Evolutionary conservation across 148 eudicot species (phyloP), one percentile per base, ranked within the genome.

Genomic region (Diospyros kaki): DNA sequence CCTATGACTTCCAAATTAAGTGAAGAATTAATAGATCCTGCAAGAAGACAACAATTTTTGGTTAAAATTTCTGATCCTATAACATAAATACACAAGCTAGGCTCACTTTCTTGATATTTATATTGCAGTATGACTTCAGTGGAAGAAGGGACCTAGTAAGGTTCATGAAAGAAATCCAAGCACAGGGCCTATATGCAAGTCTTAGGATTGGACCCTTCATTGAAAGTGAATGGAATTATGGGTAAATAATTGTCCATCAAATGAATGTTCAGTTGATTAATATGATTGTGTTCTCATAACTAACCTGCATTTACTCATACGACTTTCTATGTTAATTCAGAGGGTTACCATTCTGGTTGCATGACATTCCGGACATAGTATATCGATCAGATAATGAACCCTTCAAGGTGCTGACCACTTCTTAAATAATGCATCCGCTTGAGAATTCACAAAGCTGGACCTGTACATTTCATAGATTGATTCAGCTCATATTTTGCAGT

Each of bases 121-220:
- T 43, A 42, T 78, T 74, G 73, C 85, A 91, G 93, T 91, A 83
- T 80, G 88, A 91, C 78, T 91, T 91, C 71, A 87, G 78, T 38
- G 93, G 93, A 81, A 83, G 91, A 62, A 43, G 71, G 4, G 91
- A 91, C 54, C 63, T 89, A 71, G 84, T 91, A 68, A 52, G 80
- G n/a, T 89, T 91, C 74, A 81, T 91, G 46, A 91, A 87, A 77
- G 76, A 83, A 80, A 73, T 91, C 66, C 89, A 89, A 76, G 82
- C 86, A 61, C 88, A 89, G 71, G 93, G 89, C 28, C 78, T 91
- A 2, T 89, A 89, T 38, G 93, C 67, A 41, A 81, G 81, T 69
- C 89, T 91, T 15, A 75, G 96, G 52, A 86, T 91, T 6, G 96
- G 96, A 42, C 93, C 96, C 14, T 91, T 74, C 81, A 82, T 91